Conservation (phyloP, 257 asterid genomes). For the Haberlea rhodopensis region DNA sequence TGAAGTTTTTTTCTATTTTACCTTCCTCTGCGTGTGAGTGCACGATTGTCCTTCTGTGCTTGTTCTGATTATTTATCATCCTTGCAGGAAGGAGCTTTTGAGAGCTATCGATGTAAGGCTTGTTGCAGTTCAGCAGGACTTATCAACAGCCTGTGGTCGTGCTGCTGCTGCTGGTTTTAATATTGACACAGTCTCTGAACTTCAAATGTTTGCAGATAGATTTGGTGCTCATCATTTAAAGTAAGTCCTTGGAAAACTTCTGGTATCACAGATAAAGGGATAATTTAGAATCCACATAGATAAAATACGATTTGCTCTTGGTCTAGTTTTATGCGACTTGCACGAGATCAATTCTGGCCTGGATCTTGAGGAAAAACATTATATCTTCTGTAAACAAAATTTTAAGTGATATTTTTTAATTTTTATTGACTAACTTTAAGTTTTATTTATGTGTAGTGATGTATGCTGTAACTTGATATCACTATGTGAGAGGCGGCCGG, state of each 20-base stretch:
- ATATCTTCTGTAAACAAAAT: not conserved
- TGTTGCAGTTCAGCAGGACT: too few species aligned
- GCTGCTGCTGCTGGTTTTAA: too few species aligned
- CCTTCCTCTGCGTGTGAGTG: not conserved
- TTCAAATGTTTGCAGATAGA: constrained; percentile 39
- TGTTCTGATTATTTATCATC: not conserved
- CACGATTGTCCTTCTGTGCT: not conserved
- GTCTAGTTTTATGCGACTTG: constrained; percentile 2
- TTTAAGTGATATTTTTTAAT: not conserved
- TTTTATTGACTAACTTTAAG: too few species aligned
- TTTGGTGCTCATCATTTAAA: constrained; percentile 77
- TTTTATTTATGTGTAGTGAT: constrained; percentile 43
- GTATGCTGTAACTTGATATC: constrained; percentile 69
- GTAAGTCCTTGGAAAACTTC: constrained; percentile 42
- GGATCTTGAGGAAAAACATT: too few species aligned
- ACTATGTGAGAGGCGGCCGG: constrained; percentile 57
- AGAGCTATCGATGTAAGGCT: too few species aligned
- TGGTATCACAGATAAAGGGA: too few species aligned
- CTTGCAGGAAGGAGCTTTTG: too few species aligned
- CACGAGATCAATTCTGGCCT: not conserved
- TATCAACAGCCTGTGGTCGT: too few species aligned
- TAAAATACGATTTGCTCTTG: not conserved
- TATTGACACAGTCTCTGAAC: too few species aligned
- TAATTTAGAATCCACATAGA: too few species aligned
- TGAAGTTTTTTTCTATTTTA: too few species aligned